Percentiles rank a stretch among this genome's conserved stretches.
phyloP scores from a whole-genome alignment of 345 rosid genomes.

The Eutrema yunnanense region DNA sequence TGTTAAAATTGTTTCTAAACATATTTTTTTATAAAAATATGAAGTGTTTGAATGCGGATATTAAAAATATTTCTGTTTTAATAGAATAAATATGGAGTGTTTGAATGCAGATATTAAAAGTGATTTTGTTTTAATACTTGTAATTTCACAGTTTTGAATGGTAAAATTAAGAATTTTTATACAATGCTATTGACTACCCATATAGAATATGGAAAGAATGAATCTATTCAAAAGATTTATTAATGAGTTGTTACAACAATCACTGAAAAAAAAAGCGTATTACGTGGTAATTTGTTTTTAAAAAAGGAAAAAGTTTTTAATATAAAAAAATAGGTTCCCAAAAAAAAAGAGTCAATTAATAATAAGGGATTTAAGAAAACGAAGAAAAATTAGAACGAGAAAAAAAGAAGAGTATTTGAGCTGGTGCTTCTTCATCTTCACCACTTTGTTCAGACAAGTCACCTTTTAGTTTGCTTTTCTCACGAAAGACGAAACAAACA shows the following conservation, averaged over 20 bases:
- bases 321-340: background rate
- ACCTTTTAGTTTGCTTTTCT: constrained; percentile 20
- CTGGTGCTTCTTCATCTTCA: constrained; percentile 16
- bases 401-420: background rate
- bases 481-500: constrained; percentile 27
- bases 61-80: too few relatives aligned
- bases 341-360: background rate
- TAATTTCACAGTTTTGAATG: background rate
- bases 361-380: background rate
- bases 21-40: too few relatives aligned
- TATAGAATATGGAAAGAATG: background rate
- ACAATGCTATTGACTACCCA: too few relatives aligned
- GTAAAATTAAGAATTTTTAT: background rate
- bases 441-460: constrained; percentile 26
- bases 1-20: too few relatives aligned
- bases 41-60: too few relatives aligned
- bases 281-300: background rate
- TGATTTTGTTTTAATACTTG: too few relatives aligned
- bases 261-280: background rate
- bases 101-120: too few relatives aligned
- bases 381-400: background rate
- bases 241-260: background rate
- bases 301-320: background rate
- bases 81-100: too few relatives aligned
- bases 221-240: background rate